A percentile compares a stretch with the other conserved stretches of the same genome.
phyloP scores from a whole-genome alignment of 2,329 filamentous ascomycete genomes.

The Cercospora nicotianae region DNA sequence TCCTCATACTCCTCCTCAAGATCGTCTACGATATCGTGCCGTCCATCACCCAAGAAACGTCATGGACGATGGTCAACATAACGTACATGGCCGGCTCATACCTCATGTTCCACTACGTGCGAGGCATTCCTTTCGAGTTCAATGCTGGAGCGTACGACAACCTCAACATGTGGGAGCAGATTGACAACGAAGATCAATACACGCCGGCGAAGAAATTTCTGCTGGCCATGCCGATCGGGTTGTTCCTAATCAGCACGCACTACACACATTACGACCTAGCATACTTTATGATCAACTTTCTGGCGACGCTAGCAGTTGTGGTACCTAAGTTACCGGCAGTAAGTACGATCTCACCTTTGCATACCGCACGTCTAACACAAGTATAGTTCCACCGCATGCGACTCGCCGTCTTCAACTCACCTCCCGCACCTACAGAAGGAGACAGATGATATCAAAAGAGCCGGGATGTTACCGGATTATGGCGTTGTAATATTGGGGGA shows the following conservation, averaged over 20 bases:
- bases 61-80: conserved; percentile 98
- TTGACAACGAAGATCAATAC: conserved; percentile 98
- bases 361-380: conserved; percentile 17
- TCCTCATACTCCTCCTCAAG: conserved; percentile 87
- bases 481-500: conserved; percentile 24
- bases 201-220: conserved; percentile 98
- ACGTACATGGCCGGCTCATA: conserved; percentile 99
- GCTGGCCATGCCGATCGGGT: conserved; percentile 85
- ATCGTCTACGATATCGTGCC: conserved; percentile 97
- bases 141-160: conserved; percentile 98
- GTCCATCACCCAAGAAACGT: conserved; percentile 94
- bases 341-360: conserved; percentile 42
- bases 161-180: conserved; percentile 99
- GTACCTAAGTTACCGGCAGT: conserved; percentile 96
- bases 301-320: conserved; percentile 87
- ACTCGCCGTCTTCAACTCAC: conserved; percentile 39
- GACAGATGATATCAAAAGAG: conserved; percentile 21
- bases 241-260: conserved; percentile 96
- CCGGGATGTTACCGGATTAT: conserved; percentile 11
- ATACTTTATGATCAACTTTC: conserved; percentile 96
- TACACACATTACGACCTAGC: conserved; percentile 98
- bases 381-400: conserved; percentile 42
- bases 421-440: conserved; percentile 30
- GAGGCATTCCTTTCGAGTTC: conserved; percentile 97
- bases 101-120: conserved; percentile 99